Evolutionary conservation across 1,284 basidiomycete species (phyloP).

Genomic region (Puccinia polysora): DNA sequence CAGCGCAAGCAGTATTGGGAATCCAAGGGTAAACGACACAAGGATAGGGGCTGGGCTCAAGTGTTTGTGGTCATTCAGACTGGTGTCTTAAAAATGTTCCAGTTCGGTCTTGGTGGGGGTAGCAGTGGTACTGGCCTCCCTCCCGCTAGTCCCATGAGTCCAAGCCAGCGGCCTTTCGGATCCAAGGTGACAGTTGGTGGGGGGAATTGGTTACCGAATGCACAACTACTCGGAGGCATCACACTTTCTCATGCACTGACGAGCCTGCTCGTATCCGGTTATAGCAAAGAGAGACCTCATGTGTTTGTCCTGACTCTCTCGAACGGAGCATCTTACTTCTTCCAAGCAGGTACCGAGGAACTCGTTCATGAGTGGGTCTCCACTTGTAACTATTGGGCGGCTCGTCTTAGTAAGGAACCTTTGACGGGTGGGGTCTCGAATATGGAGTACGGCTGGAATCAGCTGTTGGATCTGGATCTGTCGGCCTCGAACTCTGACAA

Average conservation of each 20-base stretch:
- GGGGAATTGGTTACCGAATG: constrained; percentile 96
- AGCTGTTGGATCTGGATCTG: constrained; percentile 61
- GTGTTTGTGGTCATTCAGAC: constrained; percentile 92
- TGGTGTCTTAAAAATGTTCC: constrained; percentile 88
- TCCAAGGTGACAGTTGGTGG: constrained; percentile 70
- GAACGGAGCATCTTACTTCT: constrained; percentile 84
- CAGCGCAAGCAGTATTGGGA: constrained; percentile 93
- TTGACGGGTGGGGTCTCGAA: constrained; percentile 91
- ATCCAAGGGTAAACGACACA: constrained; percentile 70
- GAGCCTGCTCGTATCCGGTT: constrained; percentile 83
- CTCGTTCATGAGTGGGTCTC: constrained; percentile 96
- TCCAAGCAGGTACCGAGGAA: constrained; percentile 95
- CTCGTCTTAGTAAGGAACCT: constrained; percentile 84
- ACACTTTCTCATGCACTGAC: constrained; percentile 80
- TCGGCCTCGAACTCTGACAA: constrained; percentile 62
- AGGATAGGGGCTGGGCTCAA: constrained; percentile 70
- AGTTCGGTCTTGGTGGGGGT: constrained; percentile 47
- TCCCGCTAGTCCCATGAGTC: constrained; percentile 15
- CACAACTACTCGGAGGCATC: constrained; percentile 72
- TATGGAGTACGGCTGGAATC: constrained; percentile 98
- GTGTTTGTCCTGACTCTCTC: constrained; percentile 92
- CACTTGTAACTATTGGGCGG: constrained; percentile 98
- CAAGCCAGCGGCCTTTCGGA: constrained; percentile 53
- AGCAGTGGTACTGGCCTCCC: constrained; percentile 52
- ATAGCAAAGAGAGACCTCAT: constrained; percentile 78